Base-by-base conservation (phyloP, 116 monocot genomes). In the Posidonia oceanica region DNA sequence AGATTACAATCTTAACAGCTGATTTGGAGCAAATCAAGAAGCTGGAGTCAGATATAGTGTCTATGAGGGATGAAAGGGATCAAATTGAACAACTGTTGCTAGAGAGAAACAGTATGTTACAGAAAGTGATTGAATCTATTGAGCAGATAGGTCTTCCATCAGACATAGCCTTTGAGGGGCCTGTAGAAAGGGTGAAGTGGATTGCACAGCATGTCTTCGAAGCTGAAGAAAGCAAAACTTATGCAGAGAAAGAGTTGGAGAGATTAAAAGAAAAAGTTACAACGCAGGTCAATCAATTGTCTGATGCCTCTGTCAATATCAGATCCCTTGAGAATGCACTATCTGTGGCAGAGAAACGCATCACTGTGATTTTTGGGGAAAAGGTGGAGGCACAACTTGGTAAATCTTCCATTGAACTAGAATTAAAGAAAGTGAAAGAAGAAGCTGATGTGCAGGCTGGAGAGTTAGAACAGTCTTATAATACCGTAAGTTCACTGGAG, bases 371-470 rank as follows among this genome's bases (percentile, higher is more conserved):
- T 74, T 5, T 64, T 64, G 71, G 86, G 21, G 94, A 91, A 77
- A 86, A 80, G 63, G 74, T 82, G 55, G 76, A 73, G 11, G 56
- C 75, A 36, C 70, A 82, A 66, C 39, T 75, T 63, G 52, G 23
- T 37, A 86, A 56, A 63, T 18, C 60, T 65, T 76, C 71, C 69
- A 40, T 72, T 38, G 82, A 95, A 60, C 72, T 83, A 70, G 87
- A 89, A 61, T 42, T 96, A 40, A 67, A 78, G 76, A 82, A 76
- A 75, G 67, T 70, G 53, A 96, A 82, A 76, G 73, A 85, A 72
- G 91, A 91, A 77, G 20, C 40, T 51, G 76, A 54, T 72, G 72
- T 72, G n/a, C 80, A 69, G 69, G 62, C 71, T 70, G 74, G 17
- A 39, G 80, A 86, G 70, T 71, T 94, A 75, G 62, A 66, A 40